Percentiles rank a stretch among this genome's conserved stretches.
These are phyloP conservation scores for Reticulascus tulasneorum DNA, from an alignment of 2,329 filamentous ascomycete species.

Conservation along the genomic window DNA sequence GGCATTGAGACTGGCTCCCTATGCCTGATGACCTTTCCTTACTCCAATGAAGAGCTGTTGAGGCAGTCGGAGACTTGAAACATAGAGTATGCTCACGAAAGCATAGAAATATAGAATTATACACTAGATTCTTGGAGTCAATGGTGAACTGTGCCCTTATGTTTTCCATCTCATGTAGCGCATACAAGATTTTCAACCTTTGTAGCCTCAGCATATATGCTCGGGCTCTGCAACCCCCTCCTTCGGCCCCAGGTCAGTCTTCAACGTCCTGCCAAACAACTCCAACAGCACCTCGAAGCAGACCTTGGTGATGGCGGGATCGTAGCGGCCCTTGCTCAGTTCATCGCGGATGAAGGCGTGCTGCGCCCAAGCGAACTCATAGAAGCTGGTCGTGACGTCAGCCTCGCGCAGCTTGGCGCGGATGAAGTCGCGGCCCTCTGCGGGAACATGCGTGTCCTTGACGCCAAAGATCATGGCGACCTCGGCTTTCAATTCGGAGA, in stretches of 20 bases:
- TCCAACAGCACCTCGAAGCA: constrained; percentile 91
- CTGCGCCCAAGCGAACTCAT: constrained; percentile 90
- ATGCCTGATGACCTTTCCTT: constrained; percentile 10
- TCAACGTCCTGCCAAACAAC: constrained; percentile 73
- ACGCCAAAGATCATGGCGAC: constrained; percentile 88
- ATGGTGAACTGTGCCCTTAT: no score
- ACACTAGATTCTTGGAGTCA: background rate
- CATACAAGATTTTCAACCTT: constrained; percentile 2
- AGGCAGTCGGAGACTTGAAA: no score
- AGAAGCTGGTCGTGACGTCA: constrained; percentile 72
- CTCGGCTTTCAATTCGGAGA: constrained; percentile 71
- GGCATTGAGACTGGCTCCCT: constrained; percentile 13
- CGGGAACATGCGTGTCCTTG: constrained; percentile 84
- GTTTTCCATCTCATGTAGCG: background rate
- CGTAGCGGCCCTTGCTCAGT: constrained; percentile 88
- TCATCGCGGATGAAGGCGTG: constrained; percentile 95
- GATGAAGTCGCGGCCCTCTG: constrained; percentile 78
- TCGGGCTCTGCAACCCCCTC: constrained; percentile 63
- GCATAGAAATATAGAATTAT: constrained; percentile 1
- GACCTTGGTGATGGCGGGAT: constrained; percentile 78
- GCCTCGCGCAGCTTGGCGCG: constrained; percentile 75
- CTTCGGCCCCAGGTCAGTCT: constrained; percentile 70
- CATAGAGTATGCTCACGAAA: constrained; percentile 15
- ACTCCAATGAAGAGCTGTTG: background rate
- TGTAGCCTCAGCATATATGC: constrained; percentile 61